Conservation (phyloP, 2,329 filamentous ascomycete genomes). For the Aureobasidium zeae region DNA sequence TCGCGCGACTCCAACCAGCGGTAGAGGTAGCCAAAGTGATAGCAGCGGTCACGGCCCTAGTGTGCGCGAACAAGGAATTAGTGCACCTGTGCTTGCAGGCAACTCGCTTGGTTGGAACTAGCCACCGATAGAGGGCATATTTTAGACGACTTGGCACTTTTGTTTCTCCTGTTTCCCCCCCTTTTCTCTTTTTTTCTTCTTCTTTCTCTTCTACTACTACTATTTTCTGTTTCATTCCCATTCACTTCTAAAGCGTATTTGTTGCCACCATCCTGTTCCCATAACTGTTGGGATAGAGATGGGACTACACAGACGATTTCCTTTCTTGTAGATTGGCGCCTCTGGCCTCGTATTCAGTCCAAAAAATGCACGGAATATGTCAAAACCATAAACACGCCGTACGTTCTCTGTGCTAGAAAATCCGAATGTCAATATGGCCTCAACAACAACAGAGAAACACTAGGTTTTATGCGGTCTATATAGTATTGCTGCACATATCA, state of each 20-base stretch:
- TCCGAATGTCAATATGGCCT: not conserved
- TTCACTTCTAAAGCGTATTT: constrained; percentile 1
- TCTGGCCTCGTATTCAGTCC: no score
- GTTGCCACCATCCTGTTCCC: constrained; percentile 3
- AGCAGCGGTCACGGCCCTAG: constrained; percentile 41
- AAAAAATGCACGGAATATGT: no score
- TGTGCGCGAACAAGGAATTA: constrained; percentile 64
- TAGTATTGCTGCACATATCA: no score
- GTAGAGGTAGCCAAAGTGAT: constrained; percentile 35
- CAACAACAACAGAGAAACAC: no score
- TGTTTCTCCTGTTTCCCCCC: not conserved
- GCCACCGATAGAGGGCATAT: no score
- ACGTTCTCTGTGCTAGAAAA: not conserved
- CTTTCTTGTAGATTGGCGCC: constrained; percentile 12
- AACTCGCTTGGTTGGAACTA: constrained; percentile 96
- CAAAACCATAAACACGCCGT: no score
- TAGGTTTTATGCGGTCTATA: no score
- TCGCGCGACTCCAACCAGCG: constrained; percentile 29
- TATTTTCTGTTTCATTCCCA: not conserved
- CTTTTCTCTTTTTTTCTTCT: not conserved
- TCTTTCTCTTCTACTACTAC: not conserved
- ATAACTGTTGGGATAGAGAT: constrained; percentile 9
- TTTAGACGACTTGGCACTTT: no score
- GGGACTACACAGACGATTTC: constrained; percentile 2
- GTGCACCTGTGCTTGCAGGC: constrained; percentile 81